Percentiles rank a stretch among this genome's conserved stretches.
These are phyloP conservation scores for Cyberlindnera suaveolens DNA, from an alignment of 805 yeast species.

Conservation along the genomic window DNA sequence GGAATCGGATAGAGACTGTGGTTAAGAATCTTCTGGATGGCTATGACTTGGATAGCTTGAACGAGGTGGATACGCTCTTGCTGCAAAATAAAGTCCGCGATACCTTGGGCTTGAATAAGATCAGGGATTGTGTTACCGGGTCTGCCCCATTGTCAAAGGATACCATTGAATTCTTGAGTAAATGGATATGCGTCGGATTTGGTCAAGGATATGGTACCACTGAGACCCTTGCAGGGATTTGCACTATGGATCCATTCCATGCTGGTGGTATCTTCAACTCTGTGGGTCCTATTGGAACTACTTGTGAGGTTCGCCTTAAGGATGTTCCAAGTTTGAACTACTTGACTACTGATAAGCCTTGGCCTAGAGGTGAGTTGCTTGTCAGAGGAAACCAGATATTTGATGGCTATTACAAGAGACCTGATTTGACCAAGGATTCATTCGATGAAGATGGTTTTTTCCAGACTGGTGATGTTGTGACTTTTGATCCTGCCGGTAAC, in stretches of 20 bases:
- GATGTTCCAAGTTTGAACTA: slow-evolving; percentile 45
- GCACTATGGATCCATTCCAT: slow-evolving; percentile 22
- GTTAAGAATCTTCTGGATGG: slow-evolving; percentile 23
- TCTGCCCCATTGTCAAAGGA: slow-evolving; percentile 60
- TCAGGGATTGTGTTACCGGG: slow-evolving; percentile 33
- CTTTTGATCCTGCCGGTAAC: slow-evolving; percentile 30
- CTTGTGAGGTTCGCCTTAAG: slow-evolving; percentile 41
- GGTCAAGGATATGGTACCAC: slow-evolving; percentile 57
- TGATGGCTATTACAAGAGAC: slow-evolving; percentile 43
- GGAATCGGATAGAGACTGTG: slow-evolving; percentile 44
- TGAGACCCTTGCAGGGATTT: slow-evolving; percentile 47
- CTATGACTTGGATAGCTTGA: not conserved
- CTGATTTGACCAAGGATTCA: slow-evolving; percentile 39
- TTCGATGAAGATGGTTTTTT: slow-evolving; percentile 47
- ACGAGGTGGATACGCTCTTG: slow-evolving; percentile 25
- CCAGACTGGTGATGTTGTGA: slow-evolving; percentile 51
- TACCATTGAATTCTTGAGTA: slow-evolving; percentile 47
- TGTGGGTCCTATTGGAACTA: slow-evolving; percentile 35
- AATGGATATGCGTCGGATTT: slow-evolving; percentile 38
- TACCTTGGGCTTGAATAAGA: slow-evolving; percentile 33
- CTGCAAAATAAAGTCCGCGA: slow-evolving; percentile 32
- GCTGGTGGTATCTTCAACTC: slow-evolving; percentile 15
- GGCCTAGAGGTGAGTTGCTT: slow-evolving; percentile 48
- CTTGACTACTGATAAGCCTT: slow-evolving; percentile 24
- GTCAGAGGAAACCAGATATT: slow-evolving; percentile 53